Base-by-base conservation (phyloP, 148 eudicot genomes). In the Silene conica region DNA sequence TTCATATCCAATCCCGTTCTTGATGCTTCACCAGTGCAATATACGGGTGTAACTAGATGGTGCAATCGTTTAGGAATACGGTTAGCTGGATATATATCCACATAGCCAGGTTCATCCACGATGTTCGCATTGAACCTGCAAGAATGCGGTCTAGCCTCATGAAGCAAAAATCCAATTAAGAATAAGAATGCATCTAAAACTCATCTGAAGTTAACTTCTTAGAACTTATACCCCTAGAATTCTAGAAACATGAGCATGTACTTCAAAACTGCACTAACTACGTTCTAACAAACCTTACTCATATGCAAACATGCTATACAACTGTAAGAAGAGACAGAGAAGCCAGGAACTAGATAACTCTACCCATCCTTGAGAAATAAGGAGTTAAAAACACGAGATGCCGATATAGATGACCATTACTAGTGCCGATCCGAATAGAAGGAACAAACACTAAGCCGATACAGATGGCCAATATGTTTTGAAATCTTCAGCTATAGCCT, bases 51-150 rank as follows among this genome's bases (percentile, higher is more conserved):
- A 41, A 66, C 87, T 58, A 95, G 88, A 86, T 90, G 96, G 64
- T 83, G 93, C 84, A 95, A 68, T 26, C 79, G 80, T 77, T 89
- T 90, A 38, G 97, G 92, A 46, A 92, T 86, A 63, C 85, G 88
- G 55, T 85, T 90, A 25, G 91, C 85, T 68, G 97, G 97, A 83
- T 85, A 93, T 82, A 95, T 85, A 77, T 95, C 99, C 77, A 95
- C 96, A 84, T 81, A 83, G 68, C 99, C 99, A 79, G 99, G 99
- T 76, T 89, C 92, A 58, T 77, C 82, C 71, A 73, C 78, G 73
- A 95, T 89, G 78, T 95, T 95, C 74, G 87, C 84, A 74, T 78
- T 80, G 80, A 86, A 95, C 89, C 99, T 95, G 83, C 75, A 61
- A 76, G 62, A 60, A 59, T 25, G 65, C 77, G 69, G 25, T 60